A percentile compares a stretch with the other conserved stretches of the same genome.
Conservation (phyloP, 1,284 basidiomycete species). For the Flammula alnicola region DNA sequence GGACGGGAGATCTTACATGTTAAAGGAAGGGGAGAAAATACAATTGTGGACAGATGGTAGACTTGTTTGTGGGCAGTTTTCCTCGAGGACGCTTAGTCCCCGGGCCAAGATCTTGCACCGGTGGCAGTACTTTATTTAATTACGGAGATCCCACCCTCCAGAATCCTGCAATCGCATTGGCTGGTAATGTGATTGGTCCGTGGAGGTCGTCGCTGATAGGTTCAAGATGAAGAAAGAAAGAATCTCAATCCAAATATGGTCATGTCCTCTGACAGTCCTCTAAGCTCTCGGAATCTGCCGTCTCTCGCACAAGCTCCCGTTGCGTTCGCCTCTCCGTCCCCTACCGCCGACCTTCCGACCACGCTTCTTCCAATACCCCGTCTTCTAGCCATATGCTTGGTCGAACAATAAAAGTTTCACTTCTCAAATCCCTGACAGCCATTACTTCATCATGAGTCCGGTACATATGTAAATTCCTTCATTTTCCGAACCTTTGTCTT, state of each 20-base stretch:
- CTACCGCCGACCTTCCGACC: no score
- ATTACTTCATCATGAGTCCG: no score
- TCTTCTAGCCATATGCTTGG: no score
- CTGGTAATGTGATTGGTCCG: slow-evolving; percentile 17
- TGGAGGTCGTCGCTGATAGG: slow-evolving; percentile 21
- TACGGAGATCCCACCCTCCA: slow-evolving; percentile 27
- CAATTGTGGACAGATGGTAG: slow-evolving; percentile 18
- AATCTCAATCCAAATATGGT: slow-evolving; percentile 12
- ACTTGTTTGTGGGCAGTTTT: slow-evolving; percentile 24
- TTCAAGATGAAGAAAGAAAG: slow-evolving; percentile 12
- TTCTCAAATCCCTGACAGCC: no score
- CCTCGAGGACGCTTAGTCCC: slow-evolving; percentile 37
- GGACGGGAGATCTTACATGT: slow-evolving; percentile 47
- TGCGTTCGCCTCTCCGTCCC: no score
- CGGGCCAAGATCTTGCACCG: slow-evolving; percentile 35
- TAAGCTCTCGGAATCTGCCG: no score
- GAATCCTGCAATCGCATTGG: slow-evolving; percentile 22
- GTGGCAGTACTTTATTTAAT: slow-evolving; percentile 34
- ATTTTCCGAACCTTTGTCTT: no score
- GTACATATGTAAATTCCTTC: no score
- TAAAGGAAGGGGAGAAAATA: slow-evolving; percentile 27
- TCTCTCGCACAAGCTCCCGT: no score
- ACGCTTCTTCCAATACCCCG: no score
- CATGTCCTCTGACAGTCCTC: no score
- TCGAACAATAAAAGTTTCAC: no score